Conservation (phyloP, 495 filamentous ascomycete genomes). For the Aspergillus homomorphus region DNA sequence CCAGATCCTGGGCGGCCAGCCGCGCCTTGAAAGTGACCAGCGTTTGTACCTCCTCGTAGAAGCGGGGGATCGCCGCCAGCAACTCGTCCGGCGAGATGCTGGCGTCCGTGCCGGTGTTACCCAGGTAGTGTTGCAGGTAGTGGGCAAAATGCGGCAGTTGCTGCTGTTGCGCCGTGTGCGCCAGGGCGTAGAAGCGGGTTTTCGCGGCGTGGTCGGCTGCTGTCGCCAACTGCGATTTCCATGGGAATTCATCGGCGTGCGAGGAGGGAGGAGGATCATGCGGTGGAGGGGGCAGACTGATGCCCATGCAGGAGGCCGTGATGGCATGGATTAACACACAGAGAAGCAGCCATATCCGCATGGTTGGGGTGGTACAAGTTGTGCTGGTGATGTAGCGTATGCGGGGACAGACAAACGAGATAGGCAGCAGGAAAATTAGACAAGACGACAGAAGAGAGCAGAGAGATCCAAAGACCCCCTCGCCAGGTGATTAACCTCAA, state of each 20-base stretch:
- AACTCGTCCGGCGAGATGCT: not conserved
- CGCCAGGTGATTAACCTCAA: not conserved
- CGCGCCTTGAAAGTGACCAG: constrained; percentile 2
- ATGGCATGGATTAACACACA: constrained; percentile 30
- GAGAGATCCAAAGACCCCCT: not conserved
- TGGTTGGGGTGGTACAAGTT: not conserved
- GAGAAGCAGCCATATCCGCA: constrained; percentile 2
- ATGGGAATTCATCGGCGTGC: not conserved
- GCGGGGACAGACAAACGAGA: not conserved
- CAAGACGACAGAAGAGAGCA: not conserved
- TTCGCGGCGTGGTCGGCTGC: not conserved
- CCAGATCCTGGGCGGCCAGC: not conserved
- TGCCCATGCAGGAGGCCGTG: constrained; percentile 40
- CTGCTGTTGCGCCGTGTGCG: not conserved
- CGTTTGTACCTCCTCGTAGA: not conserved
- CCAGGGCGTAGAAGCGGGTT: not conserved
- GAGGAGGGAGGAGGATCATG: not conserved
- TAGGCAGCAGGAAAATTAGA: not conserved
- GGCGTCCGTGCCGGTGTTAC: not conserved
- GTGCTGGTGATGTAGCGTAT: not conserved
- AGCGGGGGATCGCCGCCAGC: not conserved
- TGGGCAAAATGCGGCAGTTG: not conserved
- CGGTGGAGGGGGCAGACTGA: not conserved
- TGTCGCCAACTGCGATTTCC: not conserved
- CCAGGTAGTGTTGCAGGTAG: constrained; percentile 1